Evolutionary conservation across 257 asterid genomes (phyloP), one percentile per base, ranked within the genome.

Genomic region (Echium plantagineum): DNA sequence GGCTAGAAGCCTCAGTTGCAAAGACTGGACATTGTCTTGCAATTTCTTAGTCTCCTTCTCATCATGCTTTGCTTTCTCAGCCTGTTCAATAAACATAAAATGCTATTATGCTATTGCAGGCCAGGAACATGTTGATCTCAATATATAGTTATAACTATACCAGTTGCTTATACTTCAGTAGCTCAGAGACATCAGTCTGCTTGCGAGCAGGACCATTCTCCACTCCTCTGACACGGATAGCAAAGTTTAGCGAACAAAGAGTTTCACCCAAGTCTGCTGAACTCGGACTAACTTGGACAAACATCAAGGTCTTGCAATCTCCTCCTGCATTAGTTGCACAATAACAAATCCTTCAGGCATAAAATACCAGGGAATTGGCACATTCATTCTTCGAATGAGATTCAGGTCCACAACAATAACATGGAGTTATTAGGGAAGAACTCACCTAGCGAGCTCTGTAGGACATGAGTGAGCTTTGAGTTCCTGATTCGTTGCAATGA

Each of bases 381-480:
- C 32, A 28, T 28, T 28, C 30, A 1, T 16, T 52, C 57, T 53
- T 7, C 20, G 28, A 53, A 18, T 18, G 57, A 28, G 3, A 53
- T 21, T 10, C 57, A 53, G 57, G 49, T 42, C 49, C 49, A 10
- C 3, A 42, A 42, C 49, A 19, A n/a, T 3, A 53, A 35, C 5
- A 15, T 19, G 19, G 20, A 53, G 26, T 21, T 53, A 18, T 7
- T 57, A 22, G 16, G 48, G 22, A 31, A 64, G 54, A 55, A 61
- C 84, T 71, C 72, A 88, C 98, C 98, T 56, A 93, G 75, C 63
- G 97, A 93, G 66, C 94, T 89, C 76, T 93, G 99, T 81, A 93
- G 90, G 78, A 93, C 74, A 77, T 89, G 99, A 42, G 99, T 93
- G 72, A 93, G 99, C 78, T 93, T 93, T 12, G 99, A 93, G 75